Evolutionary conservation across 768 basidiomycete genomes (phyloP).

Genomic region (Lactifluus pinguis): DNA sequence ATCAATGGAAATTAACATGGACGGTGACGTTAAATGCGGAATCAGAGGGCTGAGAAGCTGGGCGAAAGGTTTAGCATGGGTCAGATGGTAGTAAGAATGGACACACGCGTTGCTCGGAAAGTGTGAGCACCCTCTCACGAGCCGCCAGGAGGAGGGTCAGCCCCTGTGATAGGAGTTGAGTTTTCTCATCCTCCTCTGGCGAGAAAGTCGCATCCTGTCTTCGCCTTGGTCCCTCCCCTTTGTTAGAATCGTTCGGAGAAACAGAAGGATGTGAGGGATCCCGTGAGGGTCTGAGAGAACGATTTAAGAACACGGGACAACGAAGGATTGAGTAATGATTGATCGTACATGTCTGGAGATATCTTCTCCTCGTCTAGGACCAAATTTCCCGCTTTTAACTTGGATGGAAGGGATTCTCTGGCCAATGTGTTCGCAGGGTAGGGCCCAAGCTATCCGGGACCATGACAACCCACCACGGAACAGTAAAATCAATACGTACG

Average conservation of each 20-base stretch:
- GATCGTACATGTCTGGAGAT: constrained; percentile 9
- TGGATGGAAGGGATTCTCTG: constrained; percentile 64
- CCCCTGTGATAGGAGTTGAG: constrained; percentile 49
- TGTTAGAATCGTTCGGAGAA: neutral
- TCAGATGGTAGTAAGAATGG: constrained; percentile 9
- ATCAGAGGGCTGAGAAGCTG: constrained; percentile 48
- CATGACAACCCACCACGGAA: constrained; percentile 10
- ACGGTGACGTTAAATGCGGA: constrained; percentile 33
- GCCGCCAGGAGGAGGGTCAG: constrained; percentile 63
- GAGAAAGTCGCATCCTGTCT: constrained; percentile 24
- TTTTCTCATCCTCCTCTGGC: constrained; percentile 46
- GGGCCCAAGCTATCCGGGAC: constrained; percentile 63
- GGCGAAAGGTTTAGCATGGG: neutral
- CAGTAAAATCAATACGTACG: constrained; percentile 35
- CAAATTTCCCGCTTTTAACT: constrained; percentile 65
- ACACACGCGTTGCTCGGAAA: constrained; percentile 66
- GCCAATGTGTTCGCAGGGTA: constrained; percentile 71
- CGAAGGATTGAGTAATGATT: no score
- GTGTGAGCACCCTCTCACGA: constrained; percentile 60
- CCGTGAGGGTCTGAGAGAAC: neutral
- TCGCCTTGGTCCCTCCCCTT: neutral
- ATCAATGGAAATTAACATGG: constrained; percentile 60
- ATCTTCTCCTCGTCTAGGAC: constrained; percentile 48
- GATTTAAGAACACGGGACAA: neutral
- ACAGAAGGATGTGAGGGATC: neutral